Evolutionary conservation across 371 early-diverging fungal genomes (phyloP), one percentile per base, ranked within the genome.

Genomic region (Umbelopsis sp.): DNA sequence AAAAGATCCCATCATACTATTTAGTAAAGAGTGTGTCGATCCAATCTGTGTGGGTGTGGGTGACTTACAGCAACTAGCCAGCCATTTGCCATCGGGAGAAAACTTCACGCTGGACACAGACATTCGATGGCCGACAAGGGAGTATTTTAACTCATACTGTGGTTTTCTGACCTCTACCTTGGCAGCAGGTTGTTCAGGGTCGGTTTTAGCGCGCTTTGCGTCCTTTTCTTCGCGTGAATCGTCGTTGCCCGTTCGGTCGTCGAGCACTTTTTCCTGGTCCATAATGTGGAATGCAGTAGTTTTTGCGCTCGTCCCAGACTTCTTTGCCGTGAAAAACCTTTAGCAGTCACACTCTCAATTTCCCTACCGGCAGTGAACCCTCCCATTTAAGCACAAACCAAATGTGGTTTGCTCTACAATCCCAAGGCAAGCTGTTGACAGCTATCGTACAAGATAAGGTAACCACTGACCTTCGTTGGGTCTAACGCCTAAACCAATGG

Each of bases 11-110:
- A n/a, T 29, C 3, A 1, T 44, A 65, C 51, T 35, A 57, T 48
- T 22, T 25, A 69, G 32, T 12, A 18, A 12, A 12, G 38, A 32
- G 11, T 44, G 11, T 63, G 6, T 14, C 2, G 2, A 53, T 10
- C 7, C 41, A 41, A 12, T 12, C 41, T 41, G 12, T 24, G 22
- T 3, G 12, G 0, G 52, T 9, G 14, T 9, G 0, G 52, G 32
- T 52, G 6, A 44, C 89, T 83, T 87, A 94, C 94, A 94, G 50
- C 95, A 87, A 66, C 95, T 93, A 32, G 98, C 97, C 11, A 99
- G 86, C 95, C 95, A 97, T 78, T 92, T 90, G 48, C 98, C 99
- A 74, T 98, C 97, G 3, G 99, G 99, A 14, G 97, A 97, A 74
- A 97, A 97, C 77, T 99, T 99, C 25, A 98, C 97, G 50, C 94